Evolutionary conservation across 768 basidiomycete species (phyloP).

Genomic region (Hirschioporus abietinus): DNA sequence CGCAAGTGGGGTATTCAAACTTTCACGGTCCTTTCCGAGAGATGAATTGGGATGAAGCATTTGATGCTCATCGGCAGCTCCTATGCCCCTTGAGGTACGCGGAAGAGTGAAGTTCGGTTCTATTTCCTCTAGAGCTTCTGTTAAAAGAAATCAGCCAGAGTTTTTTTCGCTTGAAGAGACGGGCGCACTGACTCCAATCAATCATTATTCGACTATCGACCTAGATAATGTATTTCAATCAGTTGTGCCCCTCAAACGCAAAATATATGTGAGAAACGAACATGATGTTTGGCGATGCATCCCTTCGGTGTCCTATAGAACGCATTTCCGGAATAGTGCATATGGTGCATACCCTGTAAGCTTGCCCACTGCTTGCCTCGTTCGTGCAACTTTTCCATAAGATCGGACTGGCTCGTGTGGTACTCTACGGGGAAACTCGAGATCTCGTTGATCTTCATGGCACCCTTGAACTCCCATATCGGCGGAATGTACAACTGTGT

Average conservation of each 20-base stretch:
- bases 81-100: neutral
- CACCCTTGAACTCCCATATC: constrained; percentile 17
- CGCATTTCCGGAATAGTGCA: constrained; percentile 11
- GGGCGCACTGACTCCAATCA: constrained; percentile 53
- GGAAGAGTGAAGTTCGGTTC: neutral
- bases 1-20: constrained; percentile 17
- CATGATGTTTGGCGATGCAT: constrained; percentile 39
- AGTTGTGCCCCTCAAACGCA: too few relatives aligned
- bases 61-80: neutral
- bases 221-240: constrained; percentile 22
- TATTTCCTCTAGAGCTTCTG: neutral
- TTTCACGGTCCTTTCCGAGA: neutral
- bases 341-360: constrained; percentile 8
- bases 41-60: neutral
- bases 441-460: constrained; percentile 17
- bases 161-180: neutral
- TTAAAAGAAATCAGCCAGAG: neutral
- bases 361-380: constrained; percentile 15
- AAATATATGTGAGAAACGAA: constrained; percentile 16
- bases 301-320: constrained; percentile 20
- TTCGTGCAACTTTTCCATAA: constrained; percentile 8
- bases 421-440: constrained; percentile 15
- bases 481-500: neutral
- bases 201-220: constrained; percentile 57
- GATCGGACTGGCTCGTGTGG: constrained; percentile 7